phyloP scores from a whole-genome alignment of 352 stramenopile genomes.

The Aphanomyces stellatus region DNA sequence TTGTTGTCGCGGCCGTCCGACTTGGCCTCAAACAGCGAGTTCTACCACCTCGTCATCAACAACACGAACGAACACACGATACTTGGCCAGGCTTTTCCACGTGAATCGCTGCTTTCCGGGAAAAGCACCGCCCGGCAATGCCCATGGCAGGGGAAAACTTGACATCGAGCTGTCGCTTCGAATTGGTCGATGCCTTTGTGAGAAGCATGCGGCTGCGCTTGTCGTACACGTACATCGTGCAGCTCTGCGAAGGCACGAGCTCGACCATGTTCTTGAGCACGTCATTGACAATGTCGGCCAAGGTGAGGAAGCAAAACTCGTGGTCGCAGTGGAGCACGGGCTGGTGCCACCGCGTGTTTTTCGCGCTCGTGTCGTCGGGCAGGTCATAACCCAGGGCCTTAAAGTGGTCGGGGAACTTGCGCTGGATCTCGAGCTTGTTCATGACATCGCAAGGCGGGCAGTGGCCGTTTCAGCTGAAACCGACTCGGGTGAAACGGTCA shows the following conservation, averaged over 20 bases:
- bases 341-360: not conserved
- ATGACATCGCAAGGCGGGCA: too few relatives aligned
- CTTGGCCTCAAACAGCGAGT: conserved; percentile 11
- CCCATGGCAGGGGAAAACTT: conserved; percentile 9
- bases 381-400: not conserved
- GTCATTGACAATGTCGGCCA: not conserved
- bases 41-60: not conserved
- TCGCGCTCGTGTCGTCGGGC: not conserved
- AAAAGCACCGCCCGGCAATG: conserved; percentile 18
- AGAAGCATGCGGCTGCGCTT: conserved; percentile 4
- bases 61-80: not conserved
- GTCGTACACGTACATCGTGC: conserved; percentile 9
- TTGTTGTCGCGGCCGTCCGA: not conserved
- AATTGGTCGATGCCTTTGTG: not conserved
- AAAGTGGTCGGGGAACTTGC: not conserved
- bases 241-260: not conserved
- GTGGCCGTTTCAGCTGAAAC: too few relatives aligned
- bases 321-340: not conserved
- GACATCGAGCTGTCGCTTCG: not conserved
- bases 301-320: not conserved
- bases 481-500: not conserved
- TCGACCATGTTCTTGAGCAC: not conserved
- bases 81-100: not conserved
- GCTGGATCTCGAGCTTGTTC: not conserved
- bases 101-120: not conserved